These are phyloP conservation scores for Senna siamea DNA, from an alignment of 306 rosid genomes.

Conservation along the genomic window DNA sequence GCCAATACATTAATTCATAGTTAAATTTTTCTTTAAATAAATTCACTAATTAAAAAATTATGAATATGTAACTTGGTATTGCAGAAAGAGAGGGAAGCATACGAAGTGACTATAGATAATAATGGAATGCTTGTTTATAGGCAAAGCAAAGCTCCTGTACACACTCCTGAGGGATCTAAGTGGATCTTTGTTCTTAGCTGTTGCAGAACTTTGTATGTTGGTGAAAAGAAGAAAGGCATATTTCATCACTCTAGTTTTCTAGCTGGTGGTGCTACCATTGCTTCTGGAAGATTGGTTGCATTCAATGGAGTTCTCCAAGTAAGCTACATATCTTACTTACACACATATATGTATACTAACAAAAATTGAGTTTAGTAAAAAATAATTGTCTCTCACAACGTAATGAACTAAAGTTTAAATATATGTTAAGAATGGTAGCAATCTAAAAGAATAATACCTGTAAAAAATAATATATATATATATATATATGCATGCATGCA, in stretches of 20 bases:
- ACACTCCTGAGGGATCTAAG: constrained; percentile 67
- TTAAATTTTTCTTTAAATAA: too few relatives aligned
- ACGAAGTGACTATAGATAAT: constrained; percentile 59
- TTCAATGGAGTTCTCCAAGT: constrained; percentile 71
- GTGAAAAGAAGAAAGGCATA: constrained; percentile 73
- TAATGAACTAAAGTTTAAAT: too few relatives aligned
- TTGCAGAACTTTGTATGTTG: constrained; percentile 64
- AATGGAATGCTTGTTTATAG: constrained; percentile 65
- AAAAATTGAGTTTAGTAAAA: too few relatives aligned
- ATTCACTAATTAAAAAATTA: too few relatives aligned
- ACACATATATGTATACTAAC: neutral
- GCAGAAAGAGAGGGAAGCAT: constrained; percentile 77
- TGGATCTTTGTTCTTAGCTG: constrained; percentile 94
- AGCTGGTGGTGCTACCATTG: constrained; percentile 81
- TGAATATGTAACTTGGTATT: neutral
- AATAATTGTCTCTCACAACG: too few relatives aligned
- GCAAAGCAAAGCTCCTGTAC: constrained; percentile 48
- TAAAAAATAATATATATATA: too few relatives aligned
- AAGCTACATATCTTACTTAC: constrained; percentile 22
- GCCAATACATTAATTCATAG: too few relatives aligned
- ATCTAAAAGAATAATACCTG: too few relatives aligned
- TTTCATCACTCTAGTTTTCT: constrained; percentile 93
- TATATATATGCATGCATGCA: too few relatives aligned
- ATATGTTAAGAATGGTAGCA: too few relatives aligned
- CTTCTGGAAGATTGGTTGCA: constrained; percentile 82